A percentile compares a stretch with the other conserved stretches of the same genome.
Evolutionary conservation across 768 basidiomycete species (phyloP).

Genomic region (Tylopilus vinaceipallidus): DNA sequence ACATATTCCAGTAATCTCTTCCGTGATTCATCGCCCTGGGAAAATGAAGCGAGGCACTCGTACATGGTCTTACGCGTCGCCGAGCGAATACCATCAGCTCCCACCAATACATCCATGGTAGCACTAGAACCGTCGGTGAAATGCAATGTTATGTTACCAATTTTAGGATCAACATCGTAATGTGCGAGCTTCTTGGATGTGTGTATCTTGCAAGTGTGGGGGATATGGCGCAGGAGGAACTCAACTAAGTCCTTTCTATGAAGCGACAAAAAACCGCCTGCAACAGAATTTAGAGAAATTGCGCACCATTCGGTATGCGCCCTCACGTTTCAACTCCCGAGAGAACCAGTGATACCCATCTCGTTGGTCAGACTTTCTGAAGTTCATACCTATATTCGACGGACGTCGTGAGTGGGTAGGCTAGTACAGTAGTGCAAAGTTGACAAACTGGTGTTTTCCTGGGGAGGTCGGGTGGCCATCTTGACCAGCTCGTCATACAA

Average conservation of each 20-base stretch:
- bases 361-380: slow-evolving; percentile 35
- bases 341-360: slow-evolving; percentile 32
- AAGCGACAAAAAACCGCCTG: slow-evolving; percentile 31
- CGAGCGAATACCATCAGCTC: slow-evolving; percentile 44
- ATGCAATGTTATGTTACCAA: slow-evolving; percentile 27
- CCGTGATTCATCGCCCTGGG: slow-evolving; percentile 1
- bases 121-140: slow-evolving; percentile 39
- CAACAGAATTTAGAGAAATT: background rate
- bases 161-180: slow-evolving; percentile 25
- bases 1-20: slow-evolving; percentile 18
- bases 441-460: slow-evolving; percentile 21
- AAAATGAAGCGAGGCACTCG: slow-evolving; percentile 9
- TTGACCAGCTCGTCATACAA: slow-evolving; percentile 33
- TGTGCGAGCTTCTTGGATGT: slow-evolving; percentile 35
- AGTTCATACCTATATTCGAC: slow-evolving; percentile 18
- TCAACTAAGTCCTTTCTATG: slow-evolving; percentile 40
- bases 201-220: slow-evolving; percentile 29
- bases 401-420: background rate
- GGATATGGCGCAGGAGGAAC: slow-evolving; percentile 30
- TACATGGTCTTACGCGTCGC: slow-evolving; percentile 30
- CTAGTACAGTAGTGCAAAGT: no score
- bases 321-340: slow-evolving; percentile 23
- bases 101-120: slow-evolving; percentile 41
- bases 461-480: slow-evolving; percentile 15
- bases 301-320: background rate